Evolutionary conservation across 148 eudicot species (phyloP).

Genomic region (Chenopodium quinoa): DNA sequence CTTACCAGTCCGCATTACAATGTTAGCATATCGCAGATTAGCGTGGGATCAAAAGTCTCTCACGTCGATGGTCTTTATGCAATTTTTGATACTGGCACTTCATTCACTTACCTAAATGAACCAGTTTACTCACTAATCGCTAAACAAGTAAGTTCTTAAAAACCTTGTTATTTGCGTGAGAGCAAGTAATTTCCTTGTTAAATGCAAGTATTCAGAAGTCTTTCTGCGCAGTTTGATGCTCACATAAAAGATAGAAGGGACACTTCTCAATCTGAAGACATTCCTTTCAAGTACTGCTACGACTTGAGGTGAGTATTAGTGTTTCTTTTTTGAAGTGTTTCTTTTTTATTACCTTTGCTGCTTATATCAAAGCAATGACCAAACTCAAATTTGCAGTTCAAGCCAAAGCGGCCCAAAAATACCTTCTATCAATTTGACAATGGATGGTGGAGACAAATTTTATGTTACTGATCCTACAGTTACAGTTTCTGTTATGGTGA

Average conservation of each 20-base stretch:
- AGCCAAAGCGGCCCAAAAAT: neutral
- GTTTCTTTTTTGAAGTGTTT: neutral
- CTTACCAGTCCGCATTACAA: slow-evolving; percentile 68
- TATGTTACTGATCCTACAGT: slow-evolving; percentile 43
- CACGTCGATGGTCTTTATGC: slow-evolving; percentile 44
- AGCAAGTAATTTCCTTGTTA: neutral
- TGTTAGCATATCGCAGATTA: slow-evolving; percentile 53
- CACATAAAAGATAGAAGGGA: slow-evolving; percentile 47
- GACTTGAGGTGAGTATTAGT: slow-evolving; percentile 49
- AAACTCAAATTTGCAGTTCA: slow-evolving; percentile 26
- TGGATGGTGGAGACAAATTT: slow-evolving; percentile 63
- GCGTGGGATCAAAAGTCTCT: slow-evolving; percentile 52
- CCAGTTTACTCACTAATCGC: slow-evolving; percentile 64
- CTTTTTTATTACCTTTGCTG: neutral
- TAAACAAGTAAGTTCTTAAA: slow-evolving; percentile 49
- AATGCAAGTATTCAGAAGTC: neutral
- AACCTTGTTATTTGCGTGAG: neutral
- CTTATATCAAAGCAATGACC: slow-evolving; percentile 7
- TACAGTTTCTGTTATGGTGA: slow-evolving; percentile 34
- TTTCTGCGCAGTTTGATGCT: slow-evolving; percentile 40
- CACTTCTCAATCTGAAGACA: slow-evolving; percentile 39
- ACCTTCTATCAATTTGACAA: slow-evolving; percentile 51
- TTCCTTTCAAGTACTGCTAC: slow-evolving; percentile 78
- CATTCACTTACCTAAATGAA: slow-evolving; percentile 69
- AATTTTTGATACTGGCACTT: slow-evolving; percentile 85